Conservation (phyloP, 2,329 filamentous ascomycete genomes). For the Mycocentrospora acerina region DNA sequence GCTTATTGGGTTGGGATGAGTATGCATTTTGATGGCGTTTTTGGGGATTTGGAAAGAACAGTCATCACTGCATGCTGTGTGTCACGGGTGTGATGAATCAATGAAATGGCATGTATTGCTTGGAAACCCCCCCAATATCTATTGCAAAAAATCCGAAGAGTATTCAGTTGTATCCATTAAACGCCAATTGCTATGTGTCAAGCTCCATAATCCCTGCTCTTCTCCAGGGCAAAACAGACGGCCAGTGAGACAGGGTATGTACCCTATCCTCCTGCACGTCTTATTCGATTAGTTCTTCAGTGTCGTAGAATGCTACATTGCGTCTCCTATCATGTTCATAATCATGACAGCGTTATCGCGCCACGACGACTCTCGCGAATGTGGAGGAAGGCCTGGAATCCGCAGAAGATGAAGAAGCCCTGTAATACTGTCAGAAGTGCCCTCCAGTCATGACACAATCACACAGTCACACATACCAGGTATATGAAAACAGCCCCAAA, state of each 20-base stretch:
- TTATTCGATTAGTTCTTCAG: too few relatives aligned
- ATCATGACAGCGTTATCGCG: slow-evolving; percentile 71
- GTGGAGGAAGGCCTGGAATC: slow-evolving; percentile 84
- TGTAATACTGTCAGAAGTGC: slow-evolving; percentile 8
- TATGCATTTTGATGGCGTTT: neutral
- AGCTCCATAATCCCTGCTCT: neutral
- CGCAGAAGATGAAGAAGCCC: slow-evolving; percentile 91
- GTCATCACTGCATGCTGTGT: too few relatives aligned
- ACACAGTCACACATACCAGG: slow-evolving; percentile 61
- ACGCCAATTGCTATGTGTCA: neutral
- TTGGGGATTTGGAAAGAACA: too few relatives aligned
- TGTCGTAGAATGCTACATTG: too few relatives aligned
- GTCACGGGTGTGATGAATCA: too few relatives aligned
- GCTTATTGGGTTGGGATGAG: slow-evolving; percentile 2
- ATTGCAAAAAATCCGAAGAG: neutral
- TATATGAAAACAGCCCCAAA: slow-evolving; percentile 90
- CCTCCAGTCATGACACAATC: neutral
- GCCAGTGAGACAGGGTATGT: too few relatives aligned
- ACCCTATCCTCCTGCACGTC: too few relatives aligned
- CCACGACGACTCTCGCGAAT: slow-evolving; percentile 79
- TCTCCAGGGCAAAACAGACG: too few relatives aligned
- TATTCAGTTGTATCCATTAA: neutral
- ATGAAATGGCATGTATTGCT: too few relatives aligned
- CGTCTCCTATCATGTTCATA: neutral
- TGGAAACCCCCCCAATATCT: neutral